These are phyloP conservation scores for Musa acuminata DNA, from an alignment of 176 grass and related monocot species.

Conservation along the genomic window DNA sequence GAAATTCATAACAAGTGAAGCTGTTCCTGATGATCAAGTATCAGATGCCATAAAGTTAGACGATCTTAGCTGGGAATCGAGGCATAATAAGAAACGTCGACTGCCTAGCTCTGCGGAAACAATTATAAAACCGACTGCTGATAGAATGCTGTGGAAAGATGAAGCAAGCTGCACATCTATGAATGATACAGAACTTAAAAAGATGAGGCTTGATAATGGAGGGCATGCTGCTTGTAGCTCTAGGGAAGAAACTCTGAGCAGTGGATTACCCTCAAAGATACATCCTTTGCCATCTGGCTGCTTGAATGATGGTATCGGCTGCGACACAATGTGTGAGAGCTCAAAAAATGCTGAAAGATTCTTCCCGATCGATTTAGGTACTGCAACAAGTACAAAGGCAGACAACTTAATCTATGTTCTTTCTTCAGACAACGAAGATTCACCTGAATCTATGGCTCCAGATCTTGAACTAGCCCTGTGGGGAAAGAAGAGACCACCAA, in stretches of 20 bases:
- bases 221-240: slow-evolving; percentile 25
- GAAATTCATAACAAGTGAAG: not conserved
- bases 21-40: slow-evolving; percentile 6
- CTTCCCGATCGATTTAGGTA: slow-evolving; percentile 40
- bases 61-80: slow-evolving; percentile 1
- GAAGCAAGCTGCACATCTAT: slow-evolving; percentile 8
- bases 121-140: slow-evolving; percentile 22
- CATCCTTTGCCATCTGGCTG: slow-evolving; percentile 32
- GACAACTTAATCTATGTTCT: slow-evolving; percentile 19
- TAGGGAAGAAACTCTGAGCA: slow-evolving; percentile 23
- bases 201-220: slow-evolving; percentile 41
- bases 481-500: slow-evolving; percentile 23
- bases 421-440: slow-evolving; percentile 41
- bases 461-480: slow-evolving; percentile 40
- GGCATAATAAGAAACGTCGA: slow-evolving; percentile 4
- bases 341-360: slow-evolving; percentile 31
- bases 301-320: slow-evolving; percentile 27
- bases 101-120: slow-evolving; percentile 13
- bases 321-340: slow-evolving; percentile 30
- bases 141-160: slow-evolving; percentile 19
- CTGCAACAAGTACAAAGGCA: slow-evolving; percentile 8
- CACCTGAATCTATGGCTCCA: slow-evolving; percentile 17
- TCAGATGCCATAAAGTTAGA: slow-evolving; percentile 23
- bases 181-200: slow-evolving; percentile 38
- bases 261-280: slow-evolving; percentile 40